Base-by-base conservation (phyloP, 2,329 filamentous ascomycete genomes). In the Elsinoe ampelina region DNA sequence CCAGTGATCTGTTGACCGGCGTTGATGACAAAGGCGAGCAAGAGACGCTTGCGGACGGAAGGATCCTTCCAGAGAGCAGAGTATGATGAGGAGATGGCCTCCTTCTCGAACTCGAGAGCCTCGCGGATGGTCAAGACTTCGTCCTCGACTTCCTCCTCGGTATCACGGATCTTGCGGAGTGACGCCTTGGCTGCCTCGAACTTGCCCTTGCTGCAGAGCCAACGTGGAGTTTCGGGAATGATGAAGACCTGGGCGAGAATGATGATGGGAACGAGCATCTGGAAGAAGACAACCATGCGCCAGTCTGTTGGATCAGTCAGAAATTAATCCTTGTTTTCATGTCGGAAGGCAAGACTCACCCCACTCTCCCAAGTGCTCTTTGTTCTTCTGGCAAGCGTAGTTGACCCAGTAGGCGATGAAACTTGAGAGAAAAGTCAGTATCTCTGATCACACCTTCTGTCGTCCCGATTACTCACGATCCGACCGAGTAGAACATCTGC, bases 251-350 rank as follows among this genome's bases (percentile, higher is more conserved):
- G 75, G 3, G 70, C 61, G 19, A 86, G 71, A 67, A 88, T 84
- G 58, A 86, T 63, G 52, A 77, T 61, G 1, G 85, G 85, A 20
- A 86, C 77, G n/a, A 88, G 68, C 50, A 86, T 74, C 70, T 88
- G 85, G 75, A 87, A 87, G 60, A 88, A 82, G 60, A 87, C 80
- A 12, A 87, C 82, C 73, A 86, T 80, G 63, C 79, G 81, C 84
- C 84, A 87, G 69, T 87, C 47, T 51, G 15, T 12, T 83, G 85
- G 84, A 87, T 26, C 5, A 3, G 47, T 51, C 19, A 51, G 47
- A 8, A 7, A 7, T 30, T 13, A n/a, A 52, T 52, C 19, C 10
- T n/a, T 38, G 17, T 32, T 11, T 17, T 10, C 3, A 13, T 38
- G 4, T 6, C 5, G n/a, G 17, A 20, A 38, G n/a, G 13, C 15